Conservation (phyloP, 768 basidiomycete species). For the Lactifluus subvellereus region DNA sequence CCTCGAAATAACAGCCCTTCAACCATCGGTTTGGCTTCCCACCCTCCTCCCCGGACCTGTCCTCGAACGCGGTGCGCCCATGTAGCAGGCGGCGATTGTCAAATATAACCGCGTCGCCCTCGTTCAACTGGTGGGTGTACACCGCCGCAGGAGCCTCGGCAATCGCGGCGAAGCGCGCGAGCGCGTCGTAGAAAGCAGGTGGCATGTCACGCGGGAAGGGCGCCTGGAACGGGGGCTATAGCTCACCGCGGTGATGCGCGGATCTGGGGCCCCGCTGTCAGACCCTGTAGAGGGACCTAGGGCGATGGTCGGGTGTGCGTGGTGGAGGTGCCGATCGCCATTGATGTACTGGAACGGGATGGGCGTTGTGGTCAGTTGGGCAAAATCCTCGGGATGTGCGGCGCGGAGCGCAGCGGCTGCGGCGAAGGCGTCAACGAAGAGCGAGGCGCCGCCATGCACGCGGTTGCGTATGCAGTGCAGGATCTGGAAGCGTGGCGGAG, state of each 20-base stretch:
- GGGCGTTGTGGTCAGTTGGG: constrained; percentile 50
- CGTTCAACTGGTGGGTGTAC: constrained; percentile 60
- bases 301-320: constrained; percentile 70
- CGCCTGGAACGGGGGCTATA: constrained; percentile 96
- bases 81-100: constrained; percentile 91
- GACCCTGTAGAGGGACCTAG: constrained; percentile 32
- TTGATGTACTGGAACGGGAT: constrained; percentile 92
- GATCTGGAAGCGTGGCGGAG: constrained; percentile 88
- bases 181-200: constrained; percentile 52
- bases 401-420: constrained; percentile 51
- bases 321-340: constrained; percentile 76
- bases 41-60: constrained; percentile 28
- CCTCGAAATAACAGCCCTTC: constrained; percentile 81
- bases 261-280: not conserved
- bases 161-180: constrained; percentile 52
- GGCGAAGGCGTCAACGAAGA: constrained; percentile 78
- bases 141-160: constrained; percentile 48
- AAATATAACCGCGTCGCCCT: constrained; percentile 86
- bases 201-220: constrained; percentile 56
- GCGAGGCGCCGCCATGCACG: constrained; percentile 75
- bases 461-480: constrained; percentile 86
- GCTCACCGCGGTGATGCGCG: constrained; percentile 62
- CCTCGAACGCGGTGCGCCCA: constrained; percentile 72
- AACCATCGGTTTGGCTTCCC: constrained; percentile 68
- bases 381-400: constrained; percentile 46